A percentile compares a stretch with the other conserved stretches of the same genome.
phyloP scores from a whole-genome alignment of 2,329 filamentous ascomycete genomes.

The Colletotrichum sp. region DNA sequence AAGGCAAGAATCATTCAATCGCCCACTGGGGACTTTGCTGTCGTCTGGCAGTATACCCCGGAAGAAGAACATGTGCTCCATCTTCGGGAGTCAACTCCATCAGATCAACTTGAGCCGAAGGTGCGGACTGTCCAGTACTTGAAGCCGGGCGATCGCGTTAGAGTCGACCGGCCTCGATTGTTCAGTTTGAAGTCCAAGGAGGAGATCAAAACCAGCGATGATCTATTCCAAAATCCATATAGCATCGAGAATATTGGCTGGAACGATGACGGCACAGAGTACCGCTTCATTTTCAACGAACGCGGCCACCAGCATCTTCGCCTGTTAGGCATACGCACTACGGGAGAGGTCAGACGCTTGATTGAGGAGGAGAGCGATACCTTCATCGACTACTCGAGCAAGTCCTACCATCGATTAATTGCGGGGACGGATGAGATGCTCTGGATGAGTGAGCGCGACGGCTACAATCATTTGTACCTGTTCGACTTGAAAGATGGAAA shows the following conservation, averaged over 20 bases:
- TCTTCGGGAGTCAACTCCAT: slow-evolving; percentile 30
- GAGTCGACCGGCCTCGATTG: slow-evolving; percentile 27
- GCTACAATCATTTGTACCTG: slow-evolving; percentile 33
- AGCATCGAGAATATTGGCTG: slow-evolving; percentile 25
- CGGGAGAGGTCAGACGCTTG: slow-evolving; percentile 23
- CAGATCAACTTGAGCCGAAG: slow-evolving; percentile 31
- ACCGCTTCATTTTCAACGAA: slow-evolving; percentile 31
- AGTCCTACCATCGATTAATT: background rate
- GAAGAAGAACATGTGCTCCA: slow-evolving; percentile 18
- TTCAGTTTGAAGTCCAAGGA: slow-evolving; percentile 24
- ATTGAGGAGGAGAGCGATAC: slow-evolving; percentile 29
- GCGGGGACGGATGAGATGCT: slow-evolving; percentile 24
- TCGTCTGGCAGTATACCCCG: slow-evolving; percentile 29
- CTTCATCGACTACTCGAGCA: slow-evolving; percentile 22
- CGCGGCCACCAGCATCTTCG: slow-evolving; percentile 29
- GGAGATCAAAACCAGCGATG: slow-evolving; percentile 26
- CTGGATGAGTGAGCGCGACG: slow-evolving; percentile 33
- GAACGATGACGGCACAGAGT: slow-evolving; percentile 26
- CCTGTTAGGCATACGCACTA: slow-evolving; percentile 19
- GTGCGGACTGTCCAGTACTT: slow-evolving; percentile 25
- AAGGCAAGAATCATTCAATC: slow-evolving; percentile 20
- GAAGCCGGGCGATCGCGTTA: slow-evolving; percentile 30
- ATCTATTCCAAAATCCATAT: slow-evolving; percentile 28
- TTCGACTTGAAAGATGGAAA: slow-evolving; percentile 13
- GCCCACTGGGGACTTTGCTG: slow-evolving; percentile 8